These are phyloP conservation scores for Fusarium cicatricum DNA, from an alignment of 2,329 filamentous ascomycete species.

Conservation along the genomic window DNA sequence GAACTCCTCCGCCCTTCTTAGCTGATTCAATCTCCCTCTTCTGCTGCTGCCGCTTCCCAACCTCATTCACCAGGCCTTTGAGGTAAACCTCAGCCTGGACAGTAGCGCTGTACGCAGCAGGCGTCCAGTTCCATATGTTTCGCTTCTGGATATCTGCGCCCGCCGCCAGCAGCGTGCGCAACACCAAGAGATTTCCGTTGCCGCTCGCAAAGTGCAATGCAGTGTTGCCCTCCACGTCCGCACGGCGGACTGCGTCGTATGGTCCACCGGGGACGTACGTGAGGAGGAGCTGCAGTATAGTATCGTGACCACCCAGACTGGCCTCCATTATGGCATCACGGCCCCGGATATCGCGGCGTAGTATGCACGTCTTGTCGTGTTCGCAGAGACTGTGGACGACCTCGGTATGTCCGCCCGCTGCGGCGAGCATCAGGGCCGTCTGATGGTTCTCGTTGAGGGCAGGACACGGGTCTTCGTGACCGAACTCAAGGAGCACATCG, in stretches of 20 bases:
- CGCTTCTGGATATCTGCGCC: conserved; percentile 77
- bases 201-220: conserved; percentile 87
- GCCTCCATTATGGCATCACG: conserved; percentile 78
- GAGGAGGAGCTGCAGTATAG: conserved; percentile 69
- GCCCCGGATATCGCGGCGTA: conserved; percentile 71
- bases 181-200: conserved; percentile 79
- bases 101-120: conserved; percentile 82
- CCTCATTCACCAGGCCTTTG: conserved; percentile 76
- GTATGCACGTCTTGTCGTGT: conserved; percentile 68
- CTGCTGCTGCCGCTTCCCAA: conserved; percentile 63
- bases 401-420: conserved; percentile 73
- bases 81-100: conserved; percentile 87
- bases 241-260: conserved; percentile 60
- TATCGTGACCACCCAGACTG: conserved; percentile 67
- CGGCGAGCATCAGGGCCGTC: conserved; percentile 83
- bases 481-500: conserved; percentile 73
- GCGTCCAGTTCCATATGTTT: conserved; percentile 83
- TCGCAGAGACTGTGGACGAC: conserved; percentile 77
- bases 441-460: conserved; percentile 82
- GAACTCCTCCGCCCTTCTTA: conserved; percentile 53
- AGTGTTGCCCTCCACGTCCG: conserved; percentile 81
- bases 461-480: conserved; percentile 77
- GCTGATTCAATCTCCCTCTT: conserved; percentile 48
- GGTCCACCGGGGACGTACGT: conserved; percentile 67
- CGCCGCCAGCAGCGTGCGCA: conserved; percentile 79